Percentiles rank a stretch among this genome's conserved stretches.
Conservation (phyloP, 2,329 filamentous ascomycete species). For the Aspergillus brasiliensis region DNA sequence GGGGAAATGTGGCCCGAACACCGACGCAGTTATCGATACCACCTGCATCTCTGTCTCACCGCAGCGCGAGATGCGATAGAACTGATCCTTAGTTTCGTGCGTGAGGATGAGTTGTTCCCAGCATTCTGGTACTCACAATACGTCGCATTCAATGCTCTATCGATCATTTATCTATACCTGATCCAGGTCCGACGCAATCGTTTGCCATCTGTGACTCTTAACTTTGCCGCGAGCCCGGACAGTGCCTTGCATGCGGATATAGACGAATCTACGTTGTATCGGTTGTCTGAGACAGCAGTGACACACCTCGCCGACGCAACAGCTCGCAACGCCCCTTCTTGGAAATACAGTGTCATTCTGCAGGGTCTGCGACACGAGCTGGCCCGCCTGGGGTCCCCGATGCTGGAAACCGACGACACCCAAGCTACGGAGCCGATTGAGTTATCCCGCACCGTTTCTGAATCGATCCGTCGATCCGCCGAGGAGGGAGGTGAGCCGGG, state of each 20-base stretch:
- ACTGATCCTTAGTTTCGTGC: constrained; percentile 22
- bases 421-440: neutral
- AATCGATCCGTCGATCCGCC: neutral
- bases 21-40: constrained; percentile 12
- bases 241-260: neutral
- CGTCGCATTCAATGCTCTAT: constrained; percentile 27
- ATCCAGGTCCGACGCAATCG: constrained; percentile 19
- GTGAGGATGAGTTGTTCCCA: constrained; percentile 24
- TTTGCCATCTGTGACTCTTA: constrained; percentile 6
- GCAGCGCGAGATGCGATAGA: constrained; percentile 23
- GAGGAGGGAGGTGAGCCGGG: neutral
- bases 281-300: constrained; percentile 19
- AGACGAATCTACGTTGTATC: constrained; percentile 19
- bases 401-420: neutral
- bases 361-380: constrained; percentile 22
- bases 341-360: constrained; percentile 23
- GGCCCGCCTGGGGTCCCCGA: constrained; percentile 1
- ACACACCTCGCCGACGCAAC: constrained; percentile 22
- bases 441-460: neutral
- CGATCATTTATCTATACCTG: constrained; percentile 24
- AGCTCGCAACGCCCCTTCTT: constrained; percentile 22
- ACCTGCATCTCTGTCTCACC: constrained; percentile 19
- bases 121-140: constrained; percentile 31
- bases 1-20: constrained; percentile 21
- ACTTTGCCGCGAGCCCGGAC: neutral